Base-by-base conservation (phyloP, 768 basidiomycete genomes). In the Gautieria morchelliformis region DNA sequence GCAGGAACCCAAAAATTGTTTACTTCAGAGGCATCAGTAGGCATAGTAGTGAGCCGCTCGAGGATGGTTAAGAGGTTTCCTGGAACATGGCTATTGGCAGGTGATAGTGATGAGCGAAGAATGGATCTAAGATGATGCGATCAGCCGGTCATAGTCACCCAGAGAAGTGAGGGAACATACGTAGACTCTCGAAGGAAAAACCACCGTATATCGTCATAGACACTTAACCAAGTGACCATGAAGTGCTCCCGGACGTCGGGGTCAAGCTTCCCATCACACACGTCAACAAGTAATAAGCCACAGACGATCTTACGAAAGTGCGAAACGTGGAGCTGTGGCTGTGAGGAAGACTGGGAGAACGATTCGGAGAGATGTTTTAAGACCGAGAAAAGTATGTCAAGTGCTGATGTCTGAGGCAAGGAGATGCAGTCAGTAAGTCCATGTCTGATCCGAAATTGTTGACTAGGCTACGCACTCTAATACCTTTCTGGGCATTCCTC, bases 151-250 rank as follows among this genome's bases (percentile, higher is more conserved):
- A 30, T 27, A 30, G 15, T 20, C 22, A 30, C 11, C 7, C 27
- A 49, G 24, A 20, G 53, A 22, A 19, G 35, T 15, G 15, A 49
- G 27, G 50, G 6, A 37, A 72, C 79, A 58, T 68, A 87, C 90
- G 75, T 79, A 55, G 87, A 75, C 64, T 93, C 88, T 44, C 86
- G 79, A 35, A 95, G 76, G 73, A 92, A 93, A 72, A 87, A 89
- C 88, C 88, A 94, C 58, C 92, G 80, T 33, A 94, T 73, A 64
- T 95, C 92, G 64, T 91, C 87, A 66, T 88, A 66, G 12, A 87
- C 80, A 61, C 81, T 83, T 63, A 90, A 77, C 84, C 86, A 93
- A 14, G 78, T 83, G 48, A 79, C 77, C 54, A 83, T 72, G 63
- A 92, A 90, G 11, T 76, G 69, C 44, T 81, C 72, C 24, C 83